A percentile compares a stretch with the other conserved stretches of the same genome.
These are phyloP conservation scores for Boletus pseudopeckii DNA, from an alignment of 768 basidiomycete genomes.

Conservation along the genomic window DNA sequence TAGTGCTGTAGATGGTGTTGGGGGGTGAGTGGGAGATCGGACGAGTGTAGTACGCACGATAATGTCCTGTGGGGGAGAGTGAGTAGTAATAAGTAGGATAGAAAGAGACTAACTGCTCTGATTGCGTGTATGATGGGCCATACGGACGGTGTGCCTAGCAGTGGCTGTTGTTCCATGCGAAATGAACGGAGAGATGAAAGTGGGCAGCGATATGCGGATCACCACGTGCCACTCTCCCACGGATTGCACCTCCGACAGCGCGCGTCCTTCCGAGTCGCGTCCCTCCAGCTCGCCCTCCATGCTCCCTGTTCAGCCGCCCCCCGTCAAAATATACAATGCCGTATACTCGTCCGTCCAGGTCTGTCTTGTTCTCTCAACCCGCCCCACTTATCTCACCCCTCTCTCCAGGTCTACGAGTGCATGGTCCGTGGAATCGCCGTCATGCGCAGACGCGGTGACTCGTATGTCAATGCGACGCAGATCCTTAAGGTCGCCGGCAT, in stretches of 20 bases:
- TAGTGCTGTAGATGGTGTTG: conserved; percentile 48
- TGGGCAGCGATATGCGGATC: background rate
- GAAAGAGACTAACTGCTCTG: conserved; percentile 42
- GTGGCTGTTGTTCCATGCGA: conserved; percentile 35
- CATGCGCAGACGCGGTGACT: conserved; percentile 93
- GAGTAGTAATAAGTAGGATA: conserved; percentile 7
- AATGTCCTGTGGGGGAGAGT: conserved; percentile 48
- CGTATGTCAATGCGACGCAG: conserved; percentile 97
- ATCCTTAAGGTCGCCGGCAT: conserved; percentile 98
- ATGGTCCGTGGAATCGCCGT: conserved; percentile 98
- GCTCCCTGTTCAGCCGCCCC: conserved; percentile 42
- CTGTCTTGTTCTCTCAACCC: conserved; percentile 3
- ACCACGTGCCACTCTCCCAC: conserved; percentile 15
- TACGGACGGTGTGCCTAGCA: conserved; percentile 56
- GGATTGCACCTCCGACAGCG: conserved; percentile 33
- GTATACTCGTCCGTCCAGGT: conserved; percentile 90
- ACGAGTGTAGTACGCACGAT: conserved; percentile 38
- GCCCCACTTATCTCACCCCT: background rate
- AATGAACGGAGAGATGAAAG: too few species aligned
- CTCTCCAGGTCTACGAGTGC: conserved; percentile 83
- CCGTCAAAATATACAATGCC: conserved; percentile 88
- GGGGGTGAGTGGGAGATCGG: background rate
- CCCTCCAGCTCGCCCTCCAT: conserved; percentile 25
- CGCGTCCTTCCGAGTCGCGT: conserved; percentile 32
- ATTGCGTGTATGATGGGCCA: conserved; percentile 84